Evolutionary conservation across 2,329 filamentous ascomycete species (phyloP), one percentile per base, ranked within the genome.

Genomic region (Cadophora malorum): DNA sequence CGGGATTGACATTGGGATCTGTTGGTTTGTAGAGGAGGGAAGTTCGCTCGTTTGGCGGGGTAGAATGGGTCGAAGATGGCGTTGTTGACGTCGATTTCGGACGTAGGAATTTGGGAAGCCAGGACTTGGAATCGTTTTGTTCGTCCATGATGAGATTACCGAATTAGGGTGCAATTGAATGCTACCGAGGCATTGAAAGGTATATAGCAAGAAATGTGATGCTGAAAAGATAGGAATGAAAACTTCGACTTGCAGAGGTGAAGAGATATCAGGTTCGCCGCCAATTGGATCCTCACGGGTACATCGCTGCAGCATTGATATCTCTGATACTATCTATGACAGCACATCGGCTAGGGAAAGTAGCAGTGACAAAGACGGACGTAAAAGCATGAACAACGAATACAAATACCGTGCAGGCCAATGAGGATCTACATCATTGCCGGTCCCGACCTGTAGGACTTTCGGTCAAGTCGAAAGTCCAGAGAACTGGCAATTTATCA

Each of bases 21-120:
- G 65, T 35, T 1, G 69, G 69, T 65, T 72, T 72, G 23, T 72
- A 72, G 4, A 78, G 58, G 52, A 78, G 74, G 25, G 72, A 65
- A 9, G 76, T 70, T n/a, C 71, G 74, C 60, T 78, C 76, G 66
- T 75, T 74, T 73, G 76, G 72, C 38, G 72, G 69, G 47, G 72
- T 74, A 66, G 70, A 64, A 16, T 61, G 69, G 25, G 74, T 68
- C 35, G 69, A 68, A 14, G 67, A 68, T 19, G 67, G 66, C 14
- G 62, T 67, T 25, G 73, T 67, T 47, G 69, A 69, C 14, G 67
- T 56, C 12, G 66, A 50, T 55, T 69, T 70, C 3, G 66, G 67
- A 19, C 64, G 70, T 21, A 76, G 67, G 59, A 76, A 73, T 35
- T 72, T 72, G 25, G 74, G 70, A 38, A 77, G 65, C 75, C 76